Base-by-base conservation (phyloP, 805 yeast species). In the Candida schatavii region DNA sequence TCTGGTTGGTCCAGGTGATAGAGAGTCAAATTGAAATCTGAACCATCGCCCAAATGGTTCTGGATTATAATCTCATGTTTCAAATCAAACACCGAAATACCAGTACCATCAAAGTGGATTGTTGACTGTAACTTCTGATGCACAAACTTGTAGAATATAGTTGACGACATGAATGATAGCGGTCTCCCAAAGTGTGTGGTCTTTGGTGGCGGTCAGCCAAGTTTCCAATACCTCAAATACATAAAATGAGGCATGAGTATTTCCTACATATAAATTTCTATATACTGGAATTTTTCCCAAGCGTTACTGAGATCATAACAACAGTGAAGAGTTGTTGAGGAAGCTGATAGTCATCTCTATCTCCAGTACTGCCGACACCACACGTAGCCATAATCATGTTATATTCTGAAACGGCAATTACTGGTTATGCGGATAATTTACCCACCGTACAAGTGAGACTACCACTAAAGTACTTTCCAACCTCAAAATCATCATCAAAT, bases 61-160 rank as follows among this genome's bases (percentile, higher is more conserved):
- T 81, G 87, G 15, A 75, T 62, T 33, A 93, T 85, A 39, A 93
- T 88, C 52, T 93, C 98, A 46, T 91, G 81, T 64, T 93, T 93
- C 46, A 93, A 68, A 57, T 93, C 99, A 65, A 91, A 93, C 1
- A 90, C 96, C 2, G 96, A 88, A 32, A 93, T 80, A 22, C 98
- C 97, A 0, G 99, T 91, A 17, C 99, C 99, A 61, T 93, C 99
- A 57, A 93, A 93, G 36, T 83, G 75, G 21, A 93, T 79, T 33
- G 95, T 77, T 1, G 86, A 80, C 22, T 86, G 83, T 32, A 78
- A 81, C 55, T 81, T 83, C 60, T 90, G 97, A 13, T 96, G 91
- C 46, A 80, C 68, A 63, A 93, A 91, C 57, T 81, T 75, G 59
- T 91, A 91, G 60, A 88, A 93, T 9, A 91, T 86, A 2, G 87